A percentile compares a stretch with the other conserved stretches of the same genome.
Evolutionary conservation across 441 rosid genomes (phyloP).

Genomic region (Croton laevigatus): DNA sequence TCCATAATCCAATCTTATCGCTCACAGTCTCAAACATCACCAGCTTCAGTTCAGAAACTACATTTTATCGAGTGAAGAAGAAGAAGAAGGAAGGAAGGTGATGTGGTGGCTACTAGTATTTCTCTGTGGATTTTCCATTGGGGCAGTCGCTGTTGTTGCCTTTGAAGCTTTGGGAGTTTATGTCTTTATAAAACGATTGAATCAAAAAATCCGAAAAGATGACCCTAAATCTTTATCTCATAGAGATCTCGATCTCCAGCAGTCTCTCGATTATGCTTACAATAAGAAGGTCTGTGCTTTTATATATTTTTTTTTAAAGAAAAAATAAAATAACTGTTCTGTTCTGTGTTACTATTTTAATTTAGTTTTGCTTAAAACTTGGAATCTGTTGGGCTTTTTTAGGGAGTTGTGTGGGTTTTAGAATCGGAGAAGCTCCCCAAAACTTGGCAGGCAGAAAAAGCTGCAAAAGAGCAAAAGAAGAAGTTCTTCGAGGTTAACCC

Average conservation of each 20-base stretch:
- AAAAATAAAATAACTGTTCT: too few relatives aligned
- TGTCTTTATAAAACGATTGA: constrained; percentile 43
- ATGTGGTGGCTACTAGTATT: constrained; percentile 31
- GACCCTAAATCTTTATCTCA: constrained; percentile 20
- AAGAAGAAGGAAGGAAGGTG: neutral
- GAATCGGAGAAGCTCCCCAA: constrained; percentile 61
- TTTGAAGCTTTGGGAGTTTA: constrained; percentile 43
- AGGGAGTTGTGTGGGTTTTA: constrained; percentile 85
- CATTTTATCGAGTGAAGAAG: neutral
- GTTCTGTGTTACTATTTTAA: neutral
- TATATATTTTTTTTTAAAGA: too few relatives aligned
- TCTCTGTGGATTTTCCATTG: constrained; percentile 45
- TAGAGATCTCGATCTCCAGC: constrained; percentile 39
- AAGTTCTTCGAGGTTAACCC: constrained; percentile 65
- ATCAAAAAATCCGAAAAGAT: constrained; percentile 31
- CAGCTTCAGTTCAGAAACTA: neutral
- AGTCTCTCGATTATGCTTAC: constrained; percentile 40
- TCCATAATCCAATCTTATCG: neutral
- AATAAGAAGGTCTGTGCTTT: constrained; percentile 52
- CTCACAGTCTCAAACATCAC: too few relatives aligned
- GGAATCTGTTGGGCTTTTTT: constrained; percentile 5
- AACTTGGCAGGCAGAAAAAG: constrained; percentile 33
- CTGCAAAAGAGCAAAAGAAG: constrained; percentile 55
- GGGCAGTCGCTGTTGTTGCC: constrained; percentile 38
- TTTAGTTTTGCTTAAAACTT: neutral